phyloP scores from a whole-genome alignment of 805 yeast species.

The Lipomyces spencermartinsiae region DNA sequence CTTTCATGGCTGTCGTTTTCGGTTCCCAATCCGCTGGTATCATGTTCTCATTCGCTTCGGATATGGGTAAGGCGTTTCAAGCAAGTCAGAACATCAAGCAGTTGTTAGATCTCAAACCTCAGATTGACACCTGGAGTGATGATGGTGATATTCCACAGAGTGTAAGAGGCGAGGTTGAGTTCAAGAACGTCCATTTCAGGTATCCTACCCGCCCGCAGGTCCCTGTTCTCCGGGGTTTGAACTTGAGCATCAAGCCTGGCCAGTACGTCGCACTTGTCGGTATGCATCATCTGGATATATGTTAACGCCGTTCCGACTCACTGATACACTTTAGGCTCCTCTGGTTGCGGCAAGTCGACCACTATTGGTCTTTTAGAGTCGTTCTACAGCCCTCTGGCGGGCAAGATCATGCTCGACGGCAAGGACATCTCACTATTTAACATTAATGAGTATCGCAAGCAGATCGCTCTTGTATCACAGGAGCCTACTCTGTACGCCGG shows the following conservation, averaged over 20 bases:
- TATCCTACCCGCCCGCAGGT: slow-evolving; percentile 67
- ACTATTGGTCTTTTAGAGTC: slow-evolving; percentile 61
- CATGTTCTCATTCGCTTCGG: slow-evolving; percentile 50
- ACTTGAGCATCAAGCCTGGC: slow-evolving; percentile 56
- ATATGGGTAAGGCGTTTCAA: slow-evolving; percentile 50
- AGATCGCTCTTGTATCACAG: slow-evolving; percentile 67
- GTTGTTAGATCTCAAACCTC: slow-evolving; percentile 44
- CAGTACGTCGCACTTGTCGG: slow-evolving; percentile 71
- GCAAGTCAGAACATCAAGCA: slow-evolving; percentile 47
- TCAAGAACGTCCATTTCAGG: slow-evolving; percentile 64
- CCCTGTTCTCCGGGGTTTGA: slow-evolving; percentile 58
- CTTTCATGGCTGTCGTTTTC: slow-evolving; percentile 47
- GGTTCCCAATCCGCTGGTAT: slow-evolving; percentile 52
- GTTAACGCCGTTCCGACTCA: background rate
- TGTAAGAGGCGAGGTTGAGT: slow-evolving; percentile 58
- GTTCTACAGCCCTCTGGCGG: slow-evolving; percentile 57
- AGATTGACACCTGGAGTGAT: slow-evolving; percentile 45
- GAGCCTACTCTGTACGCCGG: slow-evolving; percentile 66
- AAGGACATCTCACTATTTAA: slow-evolving; percentile 56
- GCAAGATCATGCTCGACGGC: slow-evolving; percentile 60
- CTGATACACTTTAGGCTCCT: slow-evolving; percentile 42
- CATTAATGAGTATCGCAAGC: slow-evolving; percentile 56
- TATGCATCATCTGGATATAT: slow-evolving; percentile 31
- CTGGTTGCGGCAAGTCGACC: slow-evolving; percentile 69
- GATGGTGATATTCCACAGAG: slow-evolving; percentile 44